Percentiles rank a stretch among this genome's conserved stretches.
Conservation (phyloP, 2,329 filamentous ascomycete species). For the Lachnellula suecica region DNA sequence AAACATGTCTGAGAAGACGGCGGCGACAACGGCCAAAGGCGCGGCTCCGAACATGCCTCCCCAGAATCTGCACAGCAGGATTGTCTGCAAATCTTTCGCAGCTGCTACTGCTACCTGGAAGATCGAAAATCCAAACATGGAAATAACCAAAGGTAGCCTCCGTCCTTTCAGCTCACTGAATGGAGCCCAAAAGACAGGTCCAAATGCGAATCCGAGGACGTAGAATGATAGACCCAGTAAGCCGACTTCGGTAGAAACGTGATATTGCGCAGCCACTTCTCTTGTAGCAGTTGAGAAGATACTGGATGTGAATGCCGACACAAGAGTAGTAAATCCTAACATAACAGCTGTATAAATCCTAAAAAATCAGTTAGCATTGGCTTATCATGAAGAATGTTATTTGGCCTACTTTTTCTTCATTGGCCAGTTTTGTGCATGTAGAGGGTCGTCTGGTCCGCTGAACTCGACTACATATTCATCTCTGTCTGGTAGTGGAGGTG, state of each 20-base stretch:
- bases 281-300: slow-evolving; percentile 70
- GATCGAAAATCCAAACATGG: slow-evolving; percentile 69
- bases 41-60: slow-evolving; percentile 70
- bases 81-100: slow-evolving; percentile 65
- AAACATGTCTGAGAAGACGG: slow-evolving; percentile 72
- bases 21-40: slow-evolving; percentile 66
- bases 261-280: slow-evolving; percentile 55
- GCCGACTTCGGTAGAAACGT: slow-evolving; percentile 61
- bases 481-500: slow-evolving; percentile 65
- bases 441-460: slow-evolving; percentile 76
- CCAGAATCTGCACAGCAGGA: slow-evolving; percentile 74
- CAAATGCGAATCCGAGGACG: slow-evolving; percentile 71
- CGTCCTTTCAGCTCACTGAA: slow-evolving; percentile 72
- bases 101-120: slow-evolving; percentile 65
- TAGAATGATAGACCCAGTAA: slow-evolving; percentile 67
- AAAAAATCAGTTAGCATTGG: slow-evolving; percentile 28
- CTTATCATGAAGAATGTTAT: background rate
- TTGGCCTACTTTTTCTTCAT: slow-evolving; percentile 68
- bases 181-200: slow-evolving; percentile 71
- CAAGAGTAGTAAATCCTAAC: slow-evolving; percentile 72
- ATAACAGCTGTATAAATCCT: slow-evolving; percentile 64
- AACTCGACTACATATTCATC: slow-evolving; percentile 86
- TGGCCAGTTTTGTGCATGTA: slow-evolving; percentile 88
- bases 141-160: slow-evolving; percentile 56
- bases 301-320: slow-evolving; percentile 70